Conservation (phyloP, 164 flowering plant genomes). For the Pachysandra terminalis region DNA sequence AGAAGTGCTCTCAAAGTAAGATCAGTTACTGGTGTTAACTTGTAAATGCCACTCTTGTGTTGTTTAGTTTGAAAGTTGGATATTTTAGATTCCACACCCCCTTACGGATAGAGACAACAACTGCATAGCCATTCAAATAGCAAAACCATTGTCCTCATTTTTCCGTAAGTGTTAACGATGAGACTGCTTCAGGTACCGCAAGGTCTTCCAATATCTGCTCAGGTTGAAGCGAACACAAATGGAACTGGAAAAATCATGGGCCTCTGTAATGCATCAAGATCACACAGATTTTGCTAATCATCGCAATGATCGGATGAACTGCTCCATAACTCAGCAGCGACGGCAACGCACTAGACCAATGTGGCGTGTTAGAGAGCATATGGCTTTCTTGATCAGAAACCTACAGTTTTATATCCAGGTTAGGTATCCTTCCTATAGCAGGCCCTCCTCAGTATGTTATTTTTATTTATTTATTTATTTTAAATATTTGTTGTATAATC, state of each 20-base stretch:
- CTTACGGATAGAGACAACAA: not conserved
- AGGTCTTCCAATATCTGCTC: slow-evolving; percentile 83
- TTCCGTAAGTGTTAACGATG: slow-evolving; percentile 4
- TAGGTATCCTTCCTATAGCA: not conserved
- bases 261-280: slow-evolving; percentile 94
- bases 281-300: slow-evolving; percentile 74
- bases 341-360: slow-evolving; percentile 73
- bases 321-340: slow-evolving; percentile 58
- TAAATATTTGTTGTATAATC: too few relatives aligned
- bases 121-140: not conserved
- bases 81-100: not conserved
- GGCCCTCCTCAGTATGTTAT: too few relatives aligned
- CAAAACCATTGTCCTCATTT: slow-evolving; percentile 3
- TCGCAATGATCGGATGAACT: slow-evolving; percentile 46
- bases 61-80: not conserved
- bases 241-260: slow-evolving; percentile 99
- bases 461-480: too few relatives aligned
- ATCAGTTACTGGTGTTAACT: not conserved
- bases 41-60: slow-evolving; percentile 1
- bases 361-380: slow-evolving; percentile 97
- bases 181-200: slow-evolving; percentile 54
- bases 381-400: slow-evolving; percentile 95
- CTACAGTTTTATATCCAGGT: slow-evolving; percentile 98
- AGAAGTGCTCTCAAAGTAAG: slow-evolving; percentile 94
- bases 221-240: slow-evolving; percentile 92